Evolutionary conservation across 2,329 filamentous ascomycete genomes (phyloP).

Genomic region (Pyrenochaeta sp.): DNA sequence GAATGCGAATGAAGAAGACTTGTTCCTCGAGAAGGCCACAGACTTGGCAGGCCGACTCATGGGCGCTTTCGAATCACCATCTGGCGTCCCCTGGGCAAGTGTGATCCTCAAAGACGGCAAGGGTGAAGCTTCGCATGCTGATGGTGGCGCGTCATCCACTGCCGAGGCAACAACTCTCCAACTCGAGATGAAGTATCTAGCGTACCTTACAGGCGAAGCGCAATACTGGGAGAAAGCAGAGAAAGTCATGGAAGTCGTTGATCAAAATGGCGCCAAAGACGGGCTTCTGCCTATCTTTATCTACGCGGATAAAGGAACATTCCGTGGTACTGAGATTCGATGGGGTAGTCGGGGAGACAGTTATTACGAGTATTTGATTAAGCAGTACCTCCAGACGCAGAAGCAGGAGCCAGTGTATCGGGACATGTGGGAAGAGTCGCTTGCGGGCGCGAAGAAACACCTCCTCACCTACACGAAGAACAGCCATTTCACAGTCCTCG

Average conservation of each 20-base stretch:
- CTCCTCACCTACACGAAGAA: conserved; percentile 87
- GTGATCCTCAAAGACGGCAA: conserved; percentile 82
- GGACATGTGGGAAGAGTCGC: conserved; percentile 90
- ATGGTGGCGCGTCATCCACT: conserved; percentile 89
- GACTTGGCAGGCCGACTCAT: conserved; percentile 89
- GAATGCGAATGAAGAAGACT: conserved; percentile 79
- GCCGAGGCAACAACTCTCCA: conserved; percentile 93
- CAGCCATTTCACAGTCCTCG: conserved; percentile 85
- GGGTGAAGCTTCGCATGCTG: conserved; percentile 82
- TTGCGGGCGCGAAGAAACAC: conserved; percentile 88
- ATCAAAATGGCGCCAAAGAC: conserved; percentile 79
- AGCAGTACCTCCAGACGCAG: conserved; percentile 95
- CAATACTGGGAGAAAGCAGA: conserved; percentile 93
- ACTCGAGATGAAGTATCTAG: conserved; percentile 95
- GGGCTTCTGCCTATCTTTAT: conserved; percentile 94
- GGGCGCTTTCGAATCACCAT: conserved; percentile 84
- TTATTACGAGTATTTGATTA: conserved; percentile 98
- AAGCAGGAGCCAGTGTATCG: conserved; percentile 84
- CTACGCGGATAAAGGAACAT: conserved; percentile 78
- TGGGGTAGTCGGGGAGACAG: conserved; percentile 94
- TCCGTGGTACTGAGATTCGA: conserved; percentile 85
- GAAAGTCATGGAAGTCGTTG: conserved; percentile 89
- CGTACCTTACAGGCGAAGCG: conserved; percentile 91
- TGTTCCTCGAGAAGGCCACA: conserved; percentile 95
- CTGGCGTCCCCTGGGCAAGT: conserved; percentile 89